Evolutionary conservation across 495 filamentous ascomycete species (phyloP), one percentile per base, ranked within the genome.

Genomic region (Xylaria curta): DNA sequence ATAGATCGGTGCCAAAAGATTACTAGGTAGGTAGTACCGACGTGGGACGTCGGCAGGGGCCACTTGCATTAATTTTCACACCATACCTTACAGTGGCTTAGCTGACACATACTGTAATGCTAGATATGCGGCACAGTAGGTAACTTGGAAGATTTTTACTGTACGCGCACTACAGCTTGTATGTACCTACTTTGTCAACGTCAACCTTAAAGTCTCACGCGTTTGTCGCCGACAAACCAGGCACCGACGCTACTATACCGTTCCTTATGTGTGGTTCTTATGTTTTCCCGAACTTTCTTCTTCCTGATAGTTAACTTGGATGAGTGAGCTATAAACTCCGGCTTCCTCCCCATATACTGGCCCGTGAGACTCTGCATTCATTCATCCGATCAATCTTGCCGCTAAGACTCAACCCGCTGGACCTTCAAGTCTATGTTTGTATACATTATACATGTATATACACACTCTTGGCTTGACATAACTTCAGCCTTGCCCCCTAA

Each of bases 161-260:
- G 33, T 60, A 21, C 58, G 58, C 58, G 58, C 58, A 38, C 58
- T 38, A 13, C 9, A 28, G 17, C 33, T 60, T 38, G 33, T 36
- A 36, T 8, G 58, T 60, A 38, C 58, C 31, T 60, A 12, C 58
- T 60, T 56, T 60, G 58, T 60, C 33, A 38, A 60, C 33, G 58
- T 38, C 17, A 51, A 51, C 47, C 5, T 21, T 9, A n/a, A 24
- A 17, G 58, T 60, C 33, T 38, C 58, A 60, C 58, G 58, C 58
- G 58, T 40, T 60, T 60, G 58, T 21, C n/a, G 9, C 9, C 33
- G 6, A n/a, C 33, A 36, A 38, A 21, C 19, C 17, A 60, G 33
- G 21, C 33, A 31, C 33, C 54, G 31, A 59, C 54, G 28, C 21
- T 36, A 36, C 28, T 28, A 31, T 59, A 36, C 33, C 19, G 58